Conservation (phyloP, 208 protist genomes). For the Balamuthia mandrillaris region DNA sequence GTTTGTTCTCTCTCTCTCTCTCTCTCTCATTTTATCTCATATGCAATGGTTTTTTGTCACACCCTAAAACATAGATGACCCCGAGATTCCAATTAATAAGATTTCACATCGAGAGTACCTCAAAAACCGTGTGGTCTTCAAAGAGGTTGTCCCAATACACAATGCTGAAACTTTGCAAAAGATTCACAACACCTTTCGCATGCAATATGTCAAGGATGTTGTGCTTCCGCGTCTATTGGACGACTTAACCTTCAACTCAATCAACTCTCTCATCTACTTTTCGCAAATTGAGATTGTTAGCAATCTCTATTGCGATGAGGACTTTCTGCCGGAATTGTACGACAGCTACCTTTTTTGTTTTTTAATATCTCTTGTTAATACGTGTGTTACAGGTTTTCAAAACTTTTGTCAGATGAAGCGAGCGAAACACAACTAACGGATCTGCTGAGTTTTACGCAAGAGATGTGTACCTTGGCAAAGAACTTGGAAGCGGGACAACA, state of each 20-base stretch:
- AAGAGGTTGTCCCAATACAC: slow-evolving; percentile 59
- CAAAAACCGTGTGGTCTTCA: slow-evolving; percentile 59
- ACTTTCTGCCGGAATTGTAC: slow-evolving; percentile 50
- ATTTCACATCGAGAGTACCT: slow-evolving; percentile 70
- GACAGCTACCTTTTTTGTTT: neutral
- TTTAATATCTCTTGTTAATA: too few relatives aligned
- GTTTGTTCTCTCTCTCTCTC: neutral
- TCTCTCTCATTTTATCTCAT: too few relatives aligned
- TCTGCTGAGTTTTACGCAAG: slow-evolving; percentile 60
- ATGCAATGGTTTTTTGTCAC: too few relatives aligned
- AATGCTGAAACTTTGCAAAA: slow-evolving; percentile 36
- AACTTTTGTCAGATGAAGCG: too few relatives aligned
- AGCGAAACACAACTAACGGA: slow-evolving; percentile 43
- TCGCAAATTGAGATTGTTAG: slow-evolving; percentile 73
- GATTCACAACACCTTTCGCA: slow-evolving; percentile 74
- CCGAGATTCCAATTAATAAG: slow-evolving; percentile 48
- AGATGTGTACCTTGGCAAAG: slow-evolving; percentile 67
- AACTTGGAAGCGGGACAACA: slow-evolving; percentile 48
- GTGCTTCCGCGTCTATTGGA: slow-evolving; percentile 68
- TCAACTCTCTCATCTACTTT: slow-evolving; percentile 71
- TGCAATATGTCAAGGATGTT: slow-evolving; percentile 72
- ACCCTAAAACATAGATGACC: too few relatives aligned
- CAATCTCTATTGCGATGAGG: slow-evolving; percentile 44
- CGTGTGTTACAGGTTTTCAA: too few relatives aligned
- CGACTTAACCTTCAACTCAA: slow-evolving; percentile 67